Percentiles rank a stretch among this genome's conserved stretches.
Conservation (phyloP, 441 rosid genomes). For the Gossypium davidsonii region DNA sequence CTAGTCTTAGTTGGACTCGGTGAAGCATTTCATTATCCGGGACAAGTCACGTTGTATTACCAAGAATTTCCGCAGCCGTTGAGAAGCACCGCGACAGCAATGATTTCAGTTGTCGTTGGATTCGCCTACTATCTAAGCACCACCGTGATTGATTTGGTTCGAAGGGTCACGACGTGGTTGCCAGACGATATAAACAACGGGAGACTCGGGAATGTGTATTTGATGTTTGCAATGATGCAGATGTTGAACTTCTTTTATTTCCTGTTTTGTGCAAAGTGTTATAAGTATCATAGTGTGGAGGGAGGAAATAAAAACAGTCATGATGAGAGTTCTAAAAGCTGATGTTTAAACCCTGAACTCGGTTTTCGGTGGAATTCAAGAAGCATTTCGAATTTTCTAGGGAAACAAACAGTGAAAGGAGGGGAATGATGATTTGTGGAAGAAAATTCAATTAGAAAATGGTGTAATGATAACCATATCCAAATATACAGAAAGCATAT, state of each 20-base stretch:
- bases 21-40: slow-evolving; percentile 52
- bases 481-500: neutral
- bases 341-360: neutral
- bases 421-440: neutral
- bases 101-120: slow-evolving; percentile 36
- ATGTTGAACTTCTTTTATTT: slow-evolving; percentile 36
- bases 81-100: slow-evolving; percentile 46
- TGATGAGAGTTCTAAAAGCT: neutral
- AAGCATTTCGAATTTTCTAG: neutral
- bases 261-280: slow-evolving; percentile 30
- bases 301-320: neutral
- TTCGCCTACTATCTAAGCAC: slow-evolving; percentile 42
- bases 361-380: neutral
- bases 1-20: slow-evolving; percentile 45
- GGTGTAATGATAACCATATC: neutral
- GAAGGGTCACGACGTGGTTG: slow-evolving; percentile 34
- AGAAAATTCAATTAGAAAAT: slow-evolving; percentile 1
- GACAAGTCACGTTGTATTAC: slow-evolving; percentile 44
- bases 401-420: neutral
- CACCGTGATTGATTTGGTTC: slow-evolving; percentile 25
- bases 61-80: slow-evolving; percentile 56
- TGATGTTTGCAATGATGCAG: slow-evolving; percentile 32
- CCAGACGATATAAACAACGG: slow-evolving; percentile 41
- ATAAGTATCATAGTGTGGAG: slow-evolving; percentile 24
- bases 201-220: slow-evolving; percentile 38